Base-by-base conservation (phyloP, 1,284 basidiomycete genomes). In the Gomphus bonarii region DNA sequence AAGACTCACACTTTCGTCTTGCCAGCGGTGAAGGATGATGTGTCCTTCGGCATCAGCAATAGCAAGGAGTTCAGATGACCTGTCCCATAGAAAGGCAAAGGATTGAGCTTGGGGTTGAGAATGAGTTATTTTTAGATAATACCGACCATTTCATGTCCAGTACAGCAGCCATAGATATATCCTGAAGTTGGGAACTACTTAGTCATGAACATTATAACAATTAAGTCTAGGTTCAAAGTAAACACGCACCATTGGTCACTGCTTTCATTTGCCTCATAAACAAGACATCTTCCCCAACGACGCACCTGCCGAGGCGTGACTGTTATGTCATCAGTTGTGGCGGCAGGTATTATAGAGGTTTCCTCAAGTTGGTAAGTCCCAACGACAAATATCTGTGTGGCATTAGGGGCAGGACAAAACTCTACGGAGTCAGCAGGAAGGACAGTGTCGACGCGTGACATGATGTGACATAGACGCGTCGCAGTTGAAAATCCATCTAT, bases 391-490 rank as follows among this genome's bases (percentile, higher is more conserved):
- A 93, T 70, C 62, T 84, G 72, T 14, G 75, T 70, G 44, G 74
- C 75, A 42, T 72, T 71, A 16, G 75, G 73, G 59, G 79, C 77
- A 12, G 91, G 92, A 65, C 91, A 94, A 68, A 92, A 95, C 65
- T 97, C 94, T 58, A 91, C 78, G 16, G 87, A 82, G 69, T 95
- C 92, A n/a, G 93, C 93, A 8, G 91, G 91, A 66, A 81, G 87
- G 14, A 74, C 70, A 0, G 93, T 95, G 69, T 93, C 84, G 64
- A 84, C 74, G 36, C n/a, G 56, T 54, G 40, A 28, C 52, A 42
- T 43, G 5, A 22, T 14, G 9, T 25, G n/a, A 43, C 14, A 14
- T 18, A 18, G 11, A 42, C 49, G 38, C 33, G 49, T 50, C 49
- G 16, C 38, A 18, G 38, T 10, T 28, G 12, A 30, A n/a, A n/a